These are phyloP conservation scores for Pleurotus platypus DNA, from an alignment of 768 basidiomycete genomes.

Conservation along the genomic window DNA sequence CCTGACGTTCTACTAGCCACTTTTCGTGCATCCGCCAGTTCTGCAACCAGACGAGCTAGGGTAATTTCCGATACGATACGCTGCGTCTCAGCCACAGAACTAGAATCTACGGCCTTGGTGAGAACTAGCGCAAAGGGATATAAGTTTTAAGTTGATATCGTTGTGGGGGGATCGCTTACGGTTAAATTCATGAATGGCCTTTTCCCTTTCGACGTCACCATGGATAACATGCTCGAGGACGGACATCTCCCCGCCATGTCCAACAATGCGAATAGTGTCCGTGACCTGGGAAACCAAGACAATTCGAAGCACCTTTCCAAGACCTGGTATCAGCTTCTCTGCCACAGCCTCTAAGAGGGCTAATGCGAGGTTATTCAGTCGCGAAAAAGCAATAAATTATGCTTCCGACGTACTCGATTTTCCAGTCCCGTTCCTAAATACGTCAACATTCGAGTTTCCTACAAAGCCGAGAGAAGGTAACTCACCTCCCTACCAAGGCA, in stretches of 20 bases:
- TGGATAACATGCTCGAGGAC: constrained; percentile 39
- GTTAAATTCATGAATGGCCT: constrained; percentile 24
- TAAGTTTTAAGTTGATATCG: neutral
- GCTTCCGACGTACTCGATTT: constrained; percentile 7
- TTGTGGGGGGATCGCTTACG: constrained; percentile 16
- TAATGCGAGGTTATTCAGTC: neutral
- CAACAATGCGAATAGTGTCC: constrained; percentile 15
- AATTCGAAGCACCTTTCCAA: constrained; percentile 38
- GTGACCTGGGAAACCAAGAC: constrained; percentile 41
- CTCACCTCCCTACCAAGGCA: constrained; percentile 31
- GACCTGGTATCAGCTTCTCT: constrained; percentile 44
- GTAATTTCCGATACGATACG: constrained; percentile 25
- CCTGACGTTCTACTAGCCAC: constrained; percentile 52
- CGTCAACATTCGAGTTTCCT: no score
- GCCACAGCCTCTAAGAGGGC: constrained; percentile 35
- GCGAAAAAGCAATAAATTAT: no score
- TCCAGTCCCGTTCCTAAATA: constrained; percentile 10
- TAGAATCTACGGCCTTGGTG: constrained; percentile 23
- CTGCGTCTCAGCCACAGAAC: constrained; percentile 14
- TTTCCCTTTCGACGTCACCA: constrained; percentile 34
- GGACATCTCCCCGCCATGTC: constrained; percentile 16
- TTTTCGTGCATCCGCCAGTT: constrained; percentile 29
- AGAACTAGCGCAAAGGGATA: constrained; percentile 12
- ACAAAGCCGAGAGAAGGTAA: neutral
- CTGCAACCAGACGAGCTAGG: constrained; percentile 24